These are phyloP conservation scores for Castanea crenata DNA, from an alignment of 306 rosid genomes.

Conservation along the genomic window DNA sequence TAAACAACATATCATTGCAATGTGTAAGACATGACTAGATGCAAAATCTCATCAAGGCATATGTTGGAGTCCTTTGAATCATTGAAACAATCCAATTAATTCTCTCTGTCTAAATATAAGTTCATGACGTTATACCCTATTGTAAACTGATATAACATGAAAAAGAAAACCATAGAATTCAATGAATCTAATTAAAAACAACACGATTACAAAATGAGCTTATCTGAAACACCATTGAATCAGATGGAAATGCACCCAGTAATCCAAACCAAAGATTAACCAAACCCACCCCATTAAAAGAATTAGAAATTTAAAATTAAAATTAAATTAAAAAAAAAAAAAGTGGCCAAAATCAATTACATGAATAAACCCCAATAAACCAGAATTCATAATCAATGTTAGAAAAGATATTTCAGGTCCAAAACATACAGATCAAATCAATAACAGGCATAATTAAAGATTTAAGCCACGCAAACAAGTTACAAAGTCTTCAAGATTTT, in stretches of 20 bases:
- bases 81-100: neutral
- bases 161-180: neutral
- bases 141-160: no score
- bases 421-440: constrained; percentile 35
- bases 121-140: neutral
- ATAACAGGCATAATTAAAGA: neutral
- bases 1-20: neutral
- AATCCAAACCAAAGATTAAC: neutral
- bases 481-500: neutral
- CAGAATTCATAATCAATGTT: neutral
- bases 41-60: neutral
- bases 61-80: neutral
- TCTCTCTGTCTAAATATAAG: neutral
- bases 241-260: constrained; percentile 1
- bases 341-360: neutral
- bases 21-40: neutral
- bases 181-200: neutral
- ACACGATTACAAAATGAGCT: neutral
- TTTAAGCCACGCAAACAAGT: neutral
- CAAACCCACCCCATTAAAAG: neutral
- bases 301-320: neutral
- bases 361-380: constrained; percentile 6
- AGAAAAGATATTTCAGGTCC: neutral
- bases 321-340: neutral
- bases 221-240: neutral